Percentiles rank a stretch among this genome's conserved stretches.
Evolutionary conservation across 345 rosid genomes (phyloP).

Genomic region (Rhodamnia rubescens): DNA sequence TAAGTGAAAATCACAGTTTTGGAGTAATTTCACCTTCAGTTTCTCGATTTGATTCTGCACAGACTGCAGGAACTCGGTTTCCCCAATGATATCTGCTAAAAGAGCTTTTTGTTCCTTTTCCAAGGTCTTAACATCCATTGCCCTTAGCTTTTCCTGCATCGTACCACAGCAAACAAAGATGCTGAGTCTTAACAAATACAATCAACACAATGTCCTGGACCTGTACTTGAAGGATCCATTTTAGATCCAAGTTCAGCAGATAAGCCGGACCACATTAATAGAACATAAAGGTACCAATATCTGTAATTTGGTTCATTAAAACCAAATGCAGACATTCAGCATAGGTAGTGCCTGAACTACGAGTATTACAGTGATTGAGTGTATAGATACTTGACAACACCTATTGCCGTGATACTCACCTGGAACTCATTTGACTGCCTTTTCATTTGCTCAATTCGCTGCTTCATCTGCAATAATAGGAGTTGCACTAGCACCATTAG

Average conservation of each 20-base stretch:
- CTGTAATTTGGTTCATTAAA: neutral
- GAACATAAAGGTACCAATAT: neutral
- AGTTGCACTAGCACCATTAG: neutral
- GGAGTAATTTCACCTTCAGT: conserved; percentile 31
- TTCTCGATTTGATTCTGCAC: conserved; percentile 37
- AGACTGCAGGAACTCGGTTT: conserved; percentile 38
- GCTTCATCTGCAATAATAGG: conserved; percentile 35
- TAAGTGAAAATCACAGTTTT: neutral
- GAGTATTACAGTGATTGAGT: neutral
- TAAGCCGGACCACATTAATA: neutral
- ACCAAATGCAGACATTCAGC: neutral
- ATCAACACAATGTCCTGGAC: neutral
- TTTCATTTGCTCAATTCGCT: conserved; percentile 31
- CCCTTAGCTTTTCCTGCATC: conserved; percentile 48
- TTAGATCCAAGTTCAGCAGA: neutral
- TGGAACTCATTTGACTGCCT: conserved; percentile 29
- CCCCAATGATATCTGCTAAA: conserved; percentile 45
- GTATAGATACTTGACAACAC: neutral
- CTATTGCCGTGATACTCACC: conserved; percentile 20
- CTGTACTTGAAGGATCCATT: neutral
- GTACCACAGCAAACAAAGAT: neutral
- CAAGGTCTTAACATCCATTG: conserved; percentile 31
- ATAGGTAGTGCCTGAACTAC: neutral
- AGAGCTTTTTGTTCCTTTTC: conserved; percentile 46
- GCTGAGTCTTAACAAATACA: neutral